Conservation (phyloP, 768 basidiomycete genomes). For the Pleurotus ostreatus region DNA sequence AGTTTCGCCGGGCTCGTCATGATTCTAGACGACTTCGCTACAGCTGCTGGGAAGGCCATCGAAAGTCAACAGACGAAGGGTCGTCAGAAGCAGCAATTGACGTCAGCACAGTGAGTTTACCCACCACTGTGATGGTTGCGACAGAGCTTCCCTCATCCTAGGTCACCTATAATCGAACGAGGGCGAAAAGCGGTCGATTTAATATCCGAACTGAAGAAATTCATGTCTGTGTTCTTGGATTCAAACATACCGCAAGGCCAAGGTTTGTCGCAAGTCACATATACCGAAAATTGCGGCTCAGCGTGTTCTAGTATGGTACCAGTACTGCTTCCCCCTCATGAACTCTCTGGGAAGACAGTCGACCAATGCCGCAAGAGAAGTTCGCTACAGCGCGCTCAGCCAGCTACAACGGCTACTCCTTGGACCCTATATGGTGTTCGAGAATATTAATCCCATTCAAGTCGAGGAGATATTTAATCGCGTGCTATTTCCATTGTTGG, state of each 20-base stretch:
- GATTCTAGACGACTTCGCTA: constrained; percentile 84
- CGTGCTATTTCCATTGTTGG: constrained; percentile 87
- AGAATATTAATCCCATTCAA: constrained; percentile 53
- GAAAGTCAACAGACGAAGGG: constrained; percentile 55
- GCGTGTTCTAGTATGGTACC: constrained; percentile 60
- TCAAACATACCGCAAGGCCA: constrained; percentile 35
- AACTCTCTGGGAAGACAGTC: constrained; percentile 76
- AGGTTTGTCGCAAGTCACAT: constrained; percentile 26
- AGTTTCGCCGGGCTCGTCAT: constrained; percentile 79
- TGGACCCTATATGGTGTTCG: constrained; percentile 64
- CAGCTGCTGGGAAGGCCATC: constrained; percentile 55
- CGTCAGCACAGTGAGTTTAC: constrained; percentile 43
- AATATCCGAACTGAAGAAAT: constrained; percentile 66
- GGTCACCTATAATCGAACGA: constrained; percentile 75
- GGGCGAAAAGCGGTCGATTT: constrained; percentile 83
- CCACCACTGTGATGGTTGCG: not conserved
- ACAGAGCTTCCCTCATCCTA: constrained; percentile 21
- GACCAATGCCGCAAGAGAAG: constrained; percentile 76
- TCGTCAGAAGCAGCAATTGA: constrained; percentile 45
- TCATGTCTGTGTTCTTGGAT: constrained; percentile 57
- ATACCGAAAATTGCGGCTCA: constrained; percentile 5
- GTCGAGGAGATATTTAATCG: constrained; percentile 85
- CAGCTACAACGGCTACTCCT: constrained; percentile 84
- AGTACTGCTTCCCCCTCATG: constrained; percentile 71
- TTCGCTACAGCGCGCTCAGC: constrained; percentile 76